Base-by-base conservation (phyloP, 2,329 filamentous ascomycete genomes). In the Diaporthe longicolla region DNA sequence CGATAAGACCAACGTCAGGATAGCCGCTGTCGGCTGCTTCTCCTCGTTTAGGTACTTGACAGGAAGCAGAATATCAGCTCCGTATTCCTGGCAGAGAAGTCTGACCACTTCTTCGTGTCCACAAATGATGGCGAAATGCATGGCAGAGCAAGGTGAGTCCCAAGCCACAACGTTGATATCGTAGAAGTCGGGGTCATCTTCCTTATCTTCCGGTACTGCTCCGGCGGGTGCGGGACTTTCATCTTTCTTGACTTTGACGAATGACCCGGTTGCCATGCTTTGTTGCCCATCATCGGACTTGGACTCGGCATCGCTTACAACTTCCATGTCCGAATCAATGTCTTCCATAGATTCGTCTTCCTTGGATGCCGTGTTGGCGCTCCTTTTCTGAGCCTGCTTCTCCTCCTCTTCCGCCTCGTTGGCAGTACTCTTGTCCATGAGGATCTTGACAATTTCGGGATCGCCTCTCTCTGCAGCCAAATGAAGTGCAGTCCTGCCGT, bases 401-500 rank as follows among this genome's bases (percentile, higher is more conserved):
- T 91, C 87, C 35, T 90, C 88, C 73, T 93, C 90, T 70, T 89
- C 87, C 73, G 92, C 91, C 80, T 95, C 92, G 75, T 97, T 97
- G 40, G 89, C 87, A 73, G 90, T 89, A 78, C 94, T 97, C 83
- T 92, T 94, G 45, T 91, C 87, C 80, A 97, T 89, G 17, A 97
- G 84, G 10, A 92, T 89, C 75, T 88, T 91, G 76, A 97, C 87
- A 76, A 97, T 95, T 24, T 92, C 90, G 1, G 84, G 80, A 76
- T 91, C 84, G 0, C 95, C 95, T 29, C 92, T 88, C 58, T 91
- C 88, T 24, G 94, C 93, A 24, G 94, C 94, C 40, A 97, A 85
- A 81, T 97, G 95, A n/a, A 97, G 86, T 11, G 94, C 93, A 3
- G 94, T 97, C 77, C 90, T 89, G 4, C 95, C 95, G 81, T 97